A percentile compares a stretch with the other conserved stretches of the same genome.
phyloP scores from a whole-genome alignment of 1,284 basidiomycete genomes.

The Meira miltonrushii region DNA sequence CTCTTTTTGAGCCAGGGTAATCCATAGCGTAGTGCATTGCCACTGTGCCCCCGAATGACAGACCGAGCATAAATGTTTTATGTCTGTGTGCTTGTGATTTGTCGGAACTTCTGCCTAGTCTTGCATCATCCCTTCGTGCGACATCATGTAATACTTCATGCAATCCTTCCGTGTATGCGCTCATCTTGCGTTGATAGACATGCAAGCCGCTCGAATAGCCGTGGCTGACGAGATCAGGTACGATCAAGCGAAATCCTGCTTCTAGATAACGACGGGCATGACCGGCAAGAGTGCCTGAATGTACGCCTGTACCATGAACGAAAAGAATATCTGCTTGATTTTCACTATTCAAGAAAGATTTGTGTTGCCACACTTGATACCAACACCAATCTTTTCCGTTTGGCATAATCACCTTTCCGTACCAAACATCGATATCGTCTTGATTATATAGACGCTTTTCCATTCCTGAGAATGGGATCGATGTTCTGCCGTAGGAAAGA shows the following conservation, averaged over 20 bases:
- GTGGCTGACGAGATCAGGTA: constrained; percentile 46
- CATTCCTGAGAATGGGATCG: constrained; percentile 43
- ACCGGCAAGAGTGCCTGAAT: constrained; percentile 44
- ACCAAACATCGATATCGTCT: constrained; percentile 38
- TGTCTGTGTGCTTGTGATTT: constrained; percentile 32
- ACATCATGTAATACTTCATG: constrained; percentile 43
- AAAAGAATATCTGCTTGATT: constrained; percentile 43
- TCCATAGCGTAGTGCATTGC: constrained; percentile 41
- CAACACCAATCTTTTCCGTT: constrained; percentile 48
- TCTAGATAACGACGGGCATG: constrained; percentile 48
- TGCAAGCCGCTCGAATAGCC: constrained; percentile 47
- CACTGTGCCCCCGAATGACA: constrained; percentile 47
- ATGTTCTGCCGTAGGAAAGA: constrained; percentile 34
- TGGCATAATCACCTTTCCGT: constrained; percentile 38
- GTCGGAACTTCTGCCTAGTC: constrained; percentile 12
- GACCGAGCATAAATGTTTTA: constrained; percentile 43
- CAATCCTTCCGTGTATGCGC: constrained; percentile 34
- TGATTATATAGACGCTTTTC: constrained; percentile 46
- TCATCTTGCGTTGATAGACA: constrained; percentile 37
- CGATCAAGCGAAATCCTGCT: constrained; percentile 44
- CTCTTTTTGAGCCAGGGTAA: constrained; percentile 34
- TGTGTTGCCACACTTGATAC: constrained; percentile 50
- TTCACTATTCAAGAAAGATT: constrained; percentile 8
- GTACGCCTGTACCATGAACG: constrained; percentile 48
- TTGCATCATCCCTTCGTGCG: constrained; percentile 29